A percentile compares a stretch with the other conserved stretches of the same genome.
Conservation (phyloP, 257 asterid species). For the Parsonsia alboflavescens region DNA sequence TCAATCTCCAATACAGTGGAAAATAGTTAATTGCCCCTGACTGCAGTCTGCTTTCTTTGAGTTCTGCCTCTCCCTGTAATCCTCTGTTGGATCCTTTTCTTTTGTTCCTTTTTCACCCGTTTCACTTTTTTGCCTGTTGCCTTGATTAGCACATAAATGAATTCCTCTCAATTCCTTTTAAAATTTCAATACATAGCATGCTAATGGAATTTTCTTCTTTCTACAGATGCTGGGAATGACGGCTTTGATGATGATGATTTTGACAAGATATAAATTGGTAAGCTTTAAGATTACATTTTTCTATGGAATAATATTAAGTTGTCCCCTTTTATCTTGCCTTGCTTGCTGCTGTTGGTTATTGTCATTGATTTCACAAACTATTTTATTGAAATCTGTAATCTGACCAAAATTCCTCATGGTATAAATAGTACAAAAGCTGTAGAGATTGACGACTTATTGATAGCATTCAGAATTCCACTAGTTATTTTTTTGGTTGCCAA, state of each 20-base stretch:
- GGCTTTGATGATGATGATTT: constrained; percentile 82
- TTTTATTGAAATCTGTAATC: background rate
- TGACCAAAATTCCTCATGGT: background rate
- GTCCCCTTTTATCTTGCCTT: constrained; percentile 6
- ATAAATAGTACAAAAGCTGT: background rate
- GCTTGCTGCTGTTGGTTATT: background rate
- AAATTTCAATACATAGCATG: background rate
- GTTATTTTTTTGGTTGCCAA: background rate
- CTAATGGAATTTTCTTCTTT: constrained; percentile 3
- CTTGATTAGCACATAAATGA: background rate
- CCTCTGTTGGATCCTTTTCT: background rate
- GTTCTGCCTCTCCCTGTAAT: background rate
- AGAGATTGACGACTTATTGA: background rate
- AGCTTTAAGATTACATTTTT: constrained; percentile 19
- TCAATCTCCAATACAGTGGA: background rate
- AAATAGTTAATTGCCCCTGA: background rate
- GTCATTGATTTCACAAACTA: background rate
- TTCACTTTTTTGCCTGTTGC: background rate
- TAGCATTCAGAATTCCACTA: no score
- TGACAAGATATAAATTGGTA: constrained; percentile 67
- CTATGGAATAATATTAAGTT: background rate
- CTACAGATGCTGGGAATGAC: constrained; percentile 60
- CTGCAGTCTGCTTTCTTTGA: background rate
- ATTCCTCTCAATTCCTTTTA: background rate
- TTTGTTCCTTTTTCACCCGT: background rate